These are phyloP conservation scores for Cystobasidium tubakii DNA, from an alignment of 768 basidiomycete genomes.

Conservation along the genomic window DNA sequence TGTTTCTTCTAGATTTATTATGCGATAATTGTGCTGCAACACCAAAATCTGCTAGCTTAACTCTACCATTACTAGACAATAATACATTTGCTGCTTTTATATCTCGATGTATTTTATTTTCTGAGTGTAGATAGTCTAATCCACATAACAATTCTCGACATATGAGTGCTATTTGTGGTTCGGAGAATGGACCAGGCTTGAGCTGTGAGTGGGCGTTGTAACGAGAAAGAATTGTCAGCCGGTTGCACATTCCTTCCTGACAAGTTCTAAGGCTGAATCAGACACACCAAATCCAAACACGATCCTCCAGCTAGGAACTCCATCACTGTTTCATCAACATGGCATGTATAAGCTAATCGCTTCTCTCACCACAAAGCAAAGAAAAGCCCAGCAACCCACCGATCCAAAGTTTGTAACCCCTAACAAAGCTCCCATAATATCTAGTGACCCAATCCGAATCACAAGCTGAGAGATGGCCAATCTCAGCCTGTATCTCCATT, in stretches of 20 bases:
- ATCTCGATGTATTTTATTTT: constrained; percentile 95
- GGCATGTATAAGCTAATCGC: background rate
- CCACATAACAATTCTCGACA: constrained; percentile 88
- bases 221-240: background rate
- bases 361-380: background rate
- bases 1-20: constrained; percentile 78
- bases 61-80: constrained; percentile 79
- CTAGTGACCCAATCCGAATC: constrained; percentile 94
- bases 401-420: constrained; percentile 97
- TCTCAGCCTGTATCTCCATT: constrained; percentile 96
- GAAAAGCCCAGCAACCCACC: constrained; percentile 43
- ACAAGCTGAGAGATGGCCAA: constrained; percentile 88
- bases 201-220: constrained; percentile 52
- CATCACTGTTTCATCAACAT: constrained; percentile 60
- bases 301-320: constrained; percentile 98
- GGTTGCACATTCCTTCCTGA: constrained; percentile 22
- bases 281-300: constrained; percentile 71
- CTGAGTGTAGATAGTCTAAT: constrained; percentile 89
- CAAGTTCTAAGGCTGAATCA: background rate
- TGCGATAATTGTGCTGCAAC: constrained; percentile 90
- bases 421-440: constrained; percentile 95
- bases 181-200: constrained; percentile 82
- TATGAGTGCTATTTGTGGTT: constrained; percentile 88
- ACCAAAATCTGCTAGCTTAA: constrained; percentile 95
- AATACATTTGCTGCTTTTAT: constrained; percentile 98